Percentiles rank a stretch among this genome's conserved stretches.
These are phyloP conservation scores for Cydonia oblonga DNA, from an alignment of 331 rosid genomes.

Conservation along the genomic window DNA sequence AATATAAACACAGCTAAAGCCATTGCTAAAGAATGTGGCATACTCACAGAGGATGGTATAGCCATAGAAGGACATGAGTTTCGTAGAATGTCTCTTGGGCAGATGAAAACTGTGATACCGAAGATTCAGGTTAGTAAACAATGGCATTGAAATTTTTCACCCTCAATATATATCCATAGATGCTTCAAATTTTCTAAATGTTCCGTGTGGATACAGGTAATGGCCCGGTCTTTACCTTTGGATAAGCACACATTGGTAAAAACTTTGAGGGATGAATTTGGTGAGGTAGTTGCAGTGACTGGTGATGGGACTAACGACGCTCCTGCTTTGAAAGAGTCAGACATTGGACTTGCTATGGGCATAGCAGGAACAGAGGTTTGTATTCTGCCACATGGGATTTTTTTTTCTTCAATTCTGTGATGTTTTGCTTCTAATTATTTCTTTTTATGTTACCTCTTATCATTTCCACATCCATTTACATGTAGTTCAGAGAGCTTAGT, in stretches of 20 bases:
- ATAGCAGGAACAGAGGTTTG: constrained; percentile 94
- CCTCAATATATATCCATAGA: constrained; percentile 3
- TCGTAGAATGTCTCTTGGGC: constrained; percentile 40
- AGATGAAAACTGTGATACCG: constrained; percentile 57
- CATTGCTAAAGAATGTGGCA: constrained; percentile 89
- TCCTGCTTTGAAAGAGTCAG: constrained; percentile 84
- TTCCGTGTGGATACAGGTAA: constrained; percentile 51
- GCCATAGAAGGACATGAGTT: constrained; percentile 58
- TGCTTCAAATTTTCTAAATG: constrained; percentile 16
- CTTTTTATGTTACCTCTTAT: neutral
- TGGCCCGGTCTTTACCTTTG: constrained; percentile 78
- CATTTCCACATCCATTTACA: neutral
- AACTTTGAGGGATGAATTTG: constrained; percentile 52
- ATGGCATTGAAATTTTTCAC: constrained; percentile 5
- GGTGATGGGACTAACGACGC: constrained; percentile 98
- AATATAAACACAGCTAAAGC: constrained; percentile 84
- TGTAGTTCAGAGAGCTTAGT: neutral
- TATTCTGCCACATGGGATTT: neutral
- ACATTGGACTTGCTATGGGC: constrained; percentile 99
- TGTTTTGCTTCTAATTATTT: neutral
- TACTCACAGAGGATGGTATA: constrained; percentile 58
- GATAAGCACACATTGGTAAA: constrained; percentile 76
- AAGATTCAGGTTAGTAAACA: constrained; percentile 53
- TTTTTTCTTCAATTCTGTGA: neutral
- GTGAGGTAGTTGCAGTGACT: constrained; percentile 89